phyloP scores from a whole-genome alignment of 805 yeast species.

The Scheffersomyces amazonensis region DNA sequence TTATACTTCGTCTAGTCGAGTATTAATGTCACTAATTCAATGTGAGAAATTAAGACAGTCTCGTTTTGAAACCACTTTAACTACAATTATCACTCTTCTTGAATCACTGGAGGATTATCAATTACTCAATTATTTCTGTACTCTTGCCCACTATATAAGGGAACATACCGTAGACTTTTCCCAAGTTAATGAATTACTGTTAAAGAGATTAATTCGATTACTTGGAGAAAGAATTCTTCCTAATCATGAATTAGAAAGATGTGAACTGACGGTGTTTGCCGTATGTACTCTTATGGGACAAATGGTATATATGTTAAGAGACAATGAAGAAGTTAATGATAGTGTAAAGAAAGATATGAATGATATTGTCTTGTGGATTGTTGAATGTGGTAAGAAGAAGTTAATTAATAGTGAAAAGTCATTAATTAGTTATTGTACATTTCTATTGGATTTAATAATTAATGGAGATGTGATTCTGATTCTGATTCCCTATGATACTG shows the following conservation, averaged over 20 bases:
- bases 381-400: conserved; percentile 35
- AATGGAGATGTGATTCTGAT: too few species aligned
- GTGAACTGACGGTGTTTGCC: conserved; percentile 34
- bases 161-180: too few species aligned
- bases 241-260: conserved; percentile 30
- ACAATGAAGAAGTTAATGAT: conserved; percentile 11
- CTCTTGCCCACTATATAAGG: too few species aligned
- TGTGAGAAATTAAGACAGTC: too few species aligned
- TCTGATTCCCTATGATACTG: too few species aligned
- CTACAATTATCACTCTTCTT: too few species aligned
- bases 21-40: too few species aligned
- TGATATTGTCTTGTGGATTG: conserved; percentile 49
- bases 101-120: too few species aligned
- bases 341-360: conserved; percentile 38
- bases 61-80: too few species aligned
- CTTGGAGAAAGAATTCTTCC: conserved; percentile 31
- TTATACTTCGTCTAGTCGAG: too few species aligned
- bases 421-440: conserved; percentile 22
- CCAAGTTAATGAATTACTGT: background rate
- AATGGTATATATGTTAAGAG: conserved; percentile 28
- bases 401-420: conserved; percentile 40
- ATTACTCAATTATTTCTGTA: too few species aligned
- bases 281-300: conserved; percentile 26
- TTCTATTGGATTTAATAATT: conserved; percentile 29
- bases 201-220: conserved; percentile 16